Conservation (phyloP, 1,284 basidiomycete species). For the Meripilus lineatus region DNA sequence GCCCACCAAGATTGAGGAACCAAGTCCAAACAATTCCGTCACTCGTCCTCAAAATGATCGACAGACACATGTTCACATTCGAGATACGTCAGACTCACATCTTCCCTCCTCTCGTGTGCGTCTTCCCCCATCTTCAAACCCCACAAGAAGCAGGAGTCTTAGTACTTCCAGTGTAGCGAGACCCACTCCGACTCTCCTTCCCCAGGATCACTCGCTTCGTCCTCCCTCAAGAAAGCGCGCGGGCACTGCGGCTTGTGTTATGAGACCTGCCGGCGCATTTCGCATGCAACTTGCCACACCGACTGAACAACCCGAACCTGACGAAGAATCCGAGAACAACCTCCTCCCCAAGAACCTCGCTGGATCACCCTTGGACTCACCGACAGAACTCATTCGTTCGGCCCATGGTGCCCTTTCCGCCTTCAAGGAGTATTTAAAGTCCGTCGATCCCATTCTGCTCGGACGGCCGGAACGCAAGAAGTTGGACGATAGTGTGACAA, state of each 20-base stretch:
- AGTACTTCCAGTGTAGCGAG: too few species aligned
- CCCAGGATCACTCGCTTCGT: too few species aligned
- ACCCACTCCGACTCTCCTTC: too few species aligned
- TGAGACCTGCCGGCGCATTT: neutral
- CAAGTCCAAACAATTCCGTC: too few species aligned
- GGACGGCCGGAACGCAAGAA: constrained; percentile 47
- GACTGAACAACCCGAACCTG: constrained; percentile 49
- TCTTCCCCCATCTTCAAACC: too few species aligned
- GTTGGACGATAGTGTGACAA: constrained; percentile 58
- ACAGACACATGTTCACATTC: too few species aligned
- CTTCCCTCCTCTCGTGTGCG: too few species aligned
- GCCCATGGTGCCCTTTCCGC: constrained; percentile 57
- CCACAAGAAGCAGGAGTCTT: too few species aligned
- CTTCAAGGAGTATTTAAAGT: constrained; percentile 55
- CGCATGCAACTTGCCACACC: constrained; percentile 28
- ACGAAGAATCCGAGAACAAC: constrained; percentile 60
- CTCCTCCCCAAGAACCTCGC: constrained; percentile 56
- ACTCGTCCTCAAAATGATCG: too few species aligned
- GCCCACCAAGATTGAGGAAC: too few species aligned
- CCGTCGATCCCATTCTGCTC: constrained; percentile 23
- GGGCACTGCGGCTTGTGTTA: neutral
- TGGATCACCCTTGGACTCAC: constrained; percentile 49
- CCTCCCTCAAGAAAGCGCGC: too few species aligned
- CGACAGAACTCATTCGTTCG: constrained; percentile 52
- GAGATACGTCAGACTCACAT: too few species aligned